phyloP scores from a whole-genome alignment of 192 early-diverging fungal genomes.

The Obelidium mucronatum region DNA sequence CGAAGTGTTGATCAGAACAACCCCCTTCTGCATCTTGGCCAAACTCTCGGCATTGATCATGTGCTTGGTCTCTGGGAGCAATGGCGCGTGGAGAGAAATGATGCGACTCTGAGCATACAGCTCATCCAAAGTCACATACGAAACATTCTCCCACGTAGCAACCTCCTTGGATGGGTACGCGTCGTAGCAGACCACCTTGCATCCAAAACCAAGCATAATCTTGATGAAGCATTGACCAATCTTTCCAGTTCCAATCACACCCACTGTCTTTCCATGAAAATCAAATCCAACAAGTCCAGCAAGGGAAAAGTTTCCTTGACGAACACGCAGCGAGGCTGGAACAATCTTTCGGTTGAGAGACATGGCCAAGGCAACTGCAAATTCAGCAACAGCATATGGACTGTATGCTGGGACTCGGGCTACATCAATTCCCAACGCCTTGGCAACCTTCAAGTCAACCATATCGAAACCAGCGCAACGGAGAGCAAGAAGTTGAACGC shows the following conservation, averaged over 20 bases:
- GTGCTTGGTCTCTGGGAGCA: conserved; percentile 51
- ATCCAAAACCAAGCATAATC: conserved; percentile 59
- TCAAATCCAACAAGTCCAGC: conserved; percentile 55
- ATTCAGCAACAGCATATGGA: conserved; percentile 60
- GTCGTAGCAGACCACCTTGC: conserved; percentile 56
- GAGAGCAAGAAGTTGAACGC: conserved; percentile 51
- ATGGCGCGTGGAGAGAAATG: conserved; percentile 57
- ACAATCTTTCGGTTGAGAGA: conserved; percentile 54
- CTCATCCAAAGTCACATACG: conserved; percentile 52
- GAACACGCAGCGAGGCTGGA: conserved; percentile 39
- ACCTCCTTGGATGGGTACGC: conserved; percentile 48
- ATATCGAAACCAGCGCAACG: conserved; percentile 59
- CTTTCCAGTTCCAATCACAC: conserved; percentile 54
- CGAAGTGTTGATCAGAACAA: conserved; percentile 58
- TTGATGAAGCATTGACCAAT: conserved; percentile 55
- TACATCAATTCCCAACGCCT: conserved; percentile 38
- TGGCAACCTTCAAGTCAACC: conserved; percentile 50
- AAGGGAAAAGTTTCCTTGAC: conserved; percentile 52
- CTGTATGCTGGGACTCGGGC: conserved; percentile 58
- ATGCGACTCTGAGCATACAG: conserved; percentile 41
- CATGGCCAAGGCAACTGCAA: conserved; percentile 49
- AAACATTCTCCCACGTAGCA: conserved; percentile 25
- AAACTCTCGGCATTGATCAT: conserved; percentile 49
- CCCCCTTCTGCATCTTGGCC: conserved; percentile 51
- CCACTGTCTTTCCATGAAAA: conserved; percentile 58